Conservation (phyloP, 1,284 basidiomycete genomes). For the Phellinidium pouzarii region DNA sequence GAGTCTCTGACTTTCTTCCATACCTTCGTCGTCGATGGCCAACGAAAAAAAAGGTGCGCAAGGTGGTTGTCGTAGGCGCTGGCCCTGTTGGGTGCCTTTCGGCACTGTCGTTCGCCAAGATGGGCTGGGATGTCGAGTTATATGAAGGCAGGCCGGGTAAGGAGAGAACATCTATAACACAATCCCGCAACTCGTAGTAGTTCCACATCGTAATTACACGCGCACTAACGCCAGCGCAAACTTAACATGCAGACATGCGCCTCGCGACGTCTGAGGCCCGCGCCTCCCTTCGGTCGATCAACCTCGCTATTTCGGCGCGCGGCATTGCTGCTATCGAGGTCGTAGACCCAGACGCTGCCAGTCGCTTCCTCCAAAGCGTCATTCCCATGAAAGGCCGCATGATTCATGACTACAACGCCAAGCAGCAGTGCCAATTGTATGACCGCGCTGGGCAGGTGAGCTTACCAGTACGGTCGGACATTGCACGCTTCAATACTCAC, state of each 20-base stretch:
- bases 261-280: slow-evolving; percentile 58
- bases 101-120: slow-evolving; percentile 79
- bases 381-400: slow-evolving; percentile 96
- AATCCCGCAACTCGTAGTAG: too few relatives aligned
- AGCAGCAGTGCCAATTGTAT: slow-evolving; percentile 77
- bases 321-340: slow-evolving; percentile 83
- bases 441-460: slow-evolving; percentile 81
- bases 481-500: slow-evolving; percentile 1
- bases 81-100: slow-evolving; percentile 94
- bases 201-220: too few relatives aligned
- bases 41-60: slow-evolving; percentile 24
- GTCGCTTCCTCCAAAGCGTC: slow-evolving; percentile 69
- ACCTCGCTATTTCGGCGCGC: slow-evolving; percentile 91
- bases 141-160: slow-evolving; percentile 83
- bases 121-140: slow-evolving; percentile 86
- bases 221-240: slow-evolving; percentile 20
- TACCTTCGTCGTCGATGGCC: background rate
- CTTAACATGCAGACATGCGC: slow-evolving; percentile 56
- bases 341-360: slow-evolving; percentile 70
- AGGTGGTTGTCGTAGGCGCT: slow-evolving; percentile 70
- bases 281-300: slow-evolving; percentile 81
- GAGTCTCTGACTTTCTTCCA: too few relatives aligned
- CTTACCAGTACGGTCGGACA: slow-evolving; percentile 10
- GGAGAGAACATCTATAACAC: slow-evolving; percentile 25
- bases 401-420: slow-evolving; percentile 79